Evolutionary conservation across 148 eudicot genomes (phyloP).

Genomic region (Oxyria digyna): DNA sequence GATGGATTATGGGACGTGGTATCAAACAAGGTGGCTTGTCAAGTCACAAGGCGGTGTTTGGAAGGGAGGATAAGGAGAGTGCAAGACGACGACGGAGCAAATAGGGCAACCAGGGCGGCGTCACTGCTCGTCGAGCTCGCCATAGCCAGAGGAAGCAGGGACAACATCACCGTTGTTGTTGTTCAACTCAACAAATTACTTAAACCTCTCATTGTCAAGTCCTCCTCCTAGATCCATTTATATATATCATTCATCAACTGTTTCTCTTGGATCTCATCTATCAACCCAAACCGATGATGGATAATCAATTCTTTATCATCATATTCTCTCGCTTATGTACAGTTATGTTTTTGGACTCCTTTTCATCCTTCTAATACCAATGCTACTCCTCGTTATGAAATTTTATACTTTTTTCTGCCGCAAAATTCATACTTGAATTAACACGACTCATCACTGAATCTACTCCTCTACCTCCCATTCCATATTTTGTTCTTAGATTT

Average conservation of each 20-base stretch:
- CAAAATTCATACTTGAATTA: too few species aligned
- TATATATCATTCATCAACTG: background rate
- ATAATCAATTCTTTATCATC: too few species aligned
- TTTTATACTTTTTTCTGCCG: too few species aligned
- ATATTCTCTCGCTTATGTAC: too few species aligned
- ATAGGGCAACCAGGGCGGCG: constrained; percentile 27
- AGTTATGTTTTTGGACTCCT: too few species aligned
- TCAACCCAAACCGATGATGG: too few species aligned
- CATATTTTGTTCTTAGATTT: too few species aligned
- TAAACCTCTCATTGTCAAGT: background rate
- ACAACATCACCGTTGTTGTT: constrained; percentile 45
- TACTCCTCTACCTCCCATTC: too few species aligned
- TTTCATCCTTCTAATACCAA: too few species aligned
- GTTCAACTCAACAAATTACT: constrained; percentile 25
- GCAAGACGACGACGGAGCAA: background rate
- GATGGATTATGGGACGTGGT: constrained; percentile 72
- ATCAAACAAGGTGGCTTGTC: constrained; percentile 43
- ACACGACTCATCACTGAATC: too few species aligned
- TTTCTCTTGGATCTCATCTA: background rate
- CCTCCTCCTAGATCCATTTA: background rate
- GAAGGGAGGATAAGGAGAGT: constrained; percentile 17
- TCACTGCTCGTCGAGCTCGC: constrained; percentile 37
- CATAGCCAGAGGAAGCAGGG: constrained; percentile 41
- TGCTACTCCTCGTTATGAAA: too few species aligned
- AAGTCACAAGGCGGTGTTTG: constrained; percentile 23